phyloP scores from a whole-genome alignment of 2,329 filamentous ascomycete genomes.

The Pseudogymnoascus sp. region DNA sequence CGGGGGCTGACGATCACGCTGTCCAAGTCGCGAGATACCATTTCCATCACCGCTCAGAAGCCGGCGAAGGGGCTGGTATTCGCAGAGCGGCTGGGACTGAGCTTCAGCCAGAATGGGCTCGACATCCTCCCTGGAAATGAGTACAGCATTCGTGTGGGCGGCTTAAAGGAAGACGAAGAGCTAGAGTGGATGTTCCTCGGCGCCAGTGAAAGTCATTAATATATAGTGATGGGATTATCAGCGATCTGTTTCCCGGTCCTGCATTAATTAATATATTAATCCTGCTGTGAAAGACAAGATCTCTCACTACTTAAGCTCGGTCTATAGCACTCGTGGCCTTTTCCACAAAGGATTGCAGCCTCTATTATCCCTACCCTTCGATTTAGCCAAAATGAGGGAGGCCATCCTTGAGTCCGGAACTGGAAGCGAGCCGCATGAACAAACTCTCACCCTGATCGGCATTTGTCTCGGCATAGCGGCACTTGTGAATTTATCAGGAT shows the following conservation, averaged over 20 bases:
- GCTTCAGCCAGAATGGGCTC: constrained; percentile 55
- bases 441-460: background rate
- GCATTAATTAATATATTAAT: too few species aligned
- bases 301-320: too few species aligned
- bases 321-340: background rate
- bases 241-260: too few species aligned
- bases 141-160: constrained; percentile 28
- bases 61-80: constrained; percentile 56
- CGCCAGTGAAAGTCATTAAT: background rate
- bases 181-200: background rate
- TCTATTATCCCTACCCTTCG: background rate
- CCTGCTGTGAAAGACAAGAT: too few species aligned
- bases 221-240: background rate
- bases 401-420: background rate
- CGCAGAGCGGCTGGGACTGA: constrained; percentile 46
- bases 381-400: background rate
- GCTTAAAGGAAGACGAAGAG: background rate
- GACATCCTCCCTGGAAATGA: constrained; percentile 58
- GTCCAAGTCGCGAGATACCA: constrained; percentile 35
- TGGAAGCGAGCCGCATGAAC: constrained; percentile 20
- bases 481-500: background rate
- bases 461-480: background rate
- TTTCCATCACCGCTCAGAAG: constrained; percentile 44
- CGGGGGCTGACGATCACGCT: constrained; percentile 40
- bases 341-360: background rate